phyloP scores from a whole-genome alignment of 192 early-diverging fungal genomes.

The Thamnidium elegans region DNA sequence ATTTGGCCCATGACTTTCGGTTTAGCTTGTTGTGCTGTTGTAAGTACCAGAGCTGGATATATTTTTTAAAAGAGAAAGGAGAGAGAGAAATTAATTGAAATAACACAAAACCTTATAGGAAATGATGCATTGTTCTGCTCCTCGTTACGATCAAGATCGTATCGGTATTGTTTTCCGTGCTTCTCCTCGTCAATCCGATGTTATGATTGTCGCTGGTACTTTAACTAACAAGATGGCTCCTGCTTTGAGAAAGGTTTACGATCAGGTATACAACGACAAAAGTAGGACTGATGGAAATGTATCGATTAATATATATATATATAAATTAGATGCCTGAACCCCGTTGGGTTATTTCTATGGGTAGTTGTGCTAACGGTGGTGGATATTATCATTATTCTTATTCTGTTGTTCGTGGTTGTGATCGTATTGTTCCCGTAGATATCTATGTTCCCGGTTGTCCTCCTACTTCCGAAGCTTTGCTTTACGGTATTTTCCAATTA shows the following conservation, averaged over 20 bases:
- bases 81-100: background rate
- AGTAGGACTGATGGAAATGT: background rate
- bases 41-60: conserved; percentile 19
- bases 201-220: conserved; percentile 99
- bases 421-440: conserved; percentile 91
- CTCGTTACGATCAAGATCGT: conserved; percentile 97
- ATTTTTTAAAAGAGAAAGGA: too few relatives aligned
- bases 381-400: conserved; percentile 99
- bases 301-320: conserved; percentile 2
- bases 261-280: conserved; percentile 42
- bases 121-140: conserved; percentile 98
- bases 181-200: conserved; percentile 94
- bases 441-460: conserved; percentile 98
- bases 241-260: conserved; percentile 63
- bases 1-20: conserved; percentile 89
- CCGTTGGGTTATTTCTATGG: conserved; percentile 99
- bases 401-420: conserved; percentile 93
- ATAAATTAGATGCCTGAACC: conserved; percentile 86
- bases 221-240: conserved; percentile 99
- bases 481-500: conserved; percentile 95
- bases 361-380: conserved; percentile 93
- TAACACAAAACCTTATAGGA: conserved; percentile 50
- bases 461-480: conserved; percentile 93
- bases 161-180: conserved; percentile 97
- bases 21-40: conserved; percentile 89